phyloP scores from a whole-genome alignment of 805 yeast genomes.

The Schwanniomyces occidentalis region DNA sequence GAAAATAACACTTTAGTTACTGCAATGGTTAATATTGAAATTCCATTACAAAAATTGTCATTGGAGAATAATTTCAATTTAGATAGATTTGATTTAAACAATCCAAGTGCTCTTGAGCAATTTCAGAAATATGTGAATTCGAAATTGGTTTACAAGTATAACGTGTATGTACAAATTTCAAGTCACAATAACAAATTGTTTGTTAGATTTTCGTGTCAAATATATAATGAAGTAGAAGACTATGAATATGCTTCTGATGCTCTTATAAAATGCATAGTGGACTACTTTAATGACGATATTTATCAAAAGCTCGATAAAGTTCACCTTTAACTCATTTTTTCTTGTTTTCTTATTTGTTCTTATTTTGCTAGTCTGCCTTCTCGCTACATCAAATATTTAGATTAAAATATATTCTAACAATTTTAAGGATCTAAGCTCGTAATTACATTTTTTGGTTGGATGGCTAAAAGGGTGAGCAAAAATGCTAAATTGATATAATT shows the following conservation, averaged over 20 bases:
- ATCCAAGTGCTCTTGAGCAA: too few species aligned
- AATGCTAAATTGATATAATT: too few species aligned
- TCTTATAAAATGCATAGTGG: constrained; percentile 24
- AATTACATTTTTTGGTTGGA: too few species aligned
- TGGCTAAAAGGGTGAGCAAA: too few species aligned
- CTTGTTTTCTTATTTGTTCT: too few species aligned
- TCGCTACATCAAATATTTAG: too few species aligned
- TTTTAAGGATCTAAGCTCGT: too few species aligned
- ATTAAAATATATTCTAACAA: too few species aligned
- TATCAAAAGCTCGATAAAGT: too few species aligned
- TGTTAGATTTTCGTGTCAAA: constrained; percentile 57
- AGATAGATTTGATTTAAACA: too few species aligned
- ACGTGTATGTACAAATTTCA: constrained; percentile 50
- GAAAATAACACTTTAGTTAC: constrained; percentile 3
- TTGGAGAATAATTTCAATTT: background rate
- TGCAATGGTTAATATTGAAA: constrained; percentile 8
- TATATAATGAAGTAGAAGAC: constrained; percentile 59
- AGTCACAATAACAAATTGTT: constrained; percentile 34
- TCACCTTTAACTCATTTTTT: too few species aligned
- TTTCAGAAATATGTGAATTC: constrained; percentile 1
- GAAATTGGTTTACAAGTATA: constrained; percentile 21
- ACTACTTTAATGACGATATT: background rate
- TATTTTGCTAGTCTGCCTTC: too few species aligned
- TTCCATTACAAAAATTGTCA: constrained; percentile 1
- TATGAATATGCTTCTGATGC: constrained; percentile 47